Conservation (phyloP, 2,329 filamentous ascomycete species). For the Exophiala sp. region DNA sequence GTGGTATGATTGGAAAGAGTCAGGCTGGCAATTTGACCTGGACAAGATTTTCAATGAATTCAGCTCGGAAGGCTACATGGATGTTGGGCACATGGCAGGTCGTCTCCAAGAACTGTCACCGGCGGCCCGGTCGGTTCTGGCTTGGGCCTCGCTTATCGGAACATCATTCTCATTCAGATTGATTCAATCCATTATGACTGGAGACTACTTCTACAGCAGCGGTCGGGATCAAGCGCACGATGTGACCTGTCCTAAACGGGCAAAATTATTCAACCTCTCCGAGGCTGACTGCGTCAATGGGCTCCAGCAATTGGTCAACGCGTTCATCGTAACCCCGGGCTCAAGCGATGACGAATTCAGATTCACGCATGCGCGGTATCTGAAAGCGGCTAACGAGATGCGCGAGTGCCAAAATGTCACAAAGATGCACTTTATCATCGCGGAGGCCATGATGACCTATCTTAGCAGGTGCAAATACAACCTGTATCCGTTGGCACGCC, state of each 20-base stretch:
- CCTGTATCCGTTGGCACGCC: slow-evolving; percentile 68
- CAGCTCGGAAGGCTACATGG: slow-evolving; percentile 70
- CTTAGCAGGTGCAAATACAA: slow-evolving; percentile 54
- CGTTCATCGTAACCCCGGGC: slow-evolving; percentile 73
- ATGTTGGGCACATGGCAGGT: slow-evolving; percentile 74
- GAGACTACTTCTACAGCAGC: slow-evolving; percentile 59
- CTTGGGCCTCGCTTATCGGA: slow-evolving; percentile 80
- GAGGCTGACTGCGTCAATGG: slow-evolving; percentile 67
- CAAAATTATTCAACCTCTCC: slow-evolving; percentile 51
- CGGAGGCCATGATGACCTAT: slow-evolving; percentile 71
- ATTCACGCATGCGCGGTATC: slow-evolving; percentile 83
- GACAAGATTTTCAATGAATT: slow-evolving; percentile 84
- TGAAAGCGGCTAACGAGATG: slow-evolving; percentile 65
- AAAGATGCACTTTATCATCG: slow-evolving; percentile 89
- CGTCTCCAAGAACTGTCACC: slow-evolving; percentile 69
- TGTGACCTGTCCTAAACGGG: slow-evolving; percentile 36
- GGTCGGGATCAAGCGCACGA: slow-evolving; percentile 34
- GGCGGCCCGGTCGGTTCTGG: slow-evolving; percentile 69
- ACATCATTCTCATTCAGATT: slow-evolving; percentile 78
- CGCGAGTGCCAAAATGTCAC: slow-evolving; percentile 59
- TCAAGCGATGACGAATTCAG: slow-evolving; percentile 81
- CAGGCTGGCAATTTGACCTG: slow-evolving; percentile 76
- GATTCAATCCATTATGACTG: slow-evolving; percentile 68
- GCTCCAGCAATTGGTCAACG: slow-evolving; percentile 72
- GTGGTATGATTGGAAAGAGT: slow-evolving; percentile 81